phyloP scores from a whole-genome alignment of 2,329 filamentous ascomycete species.

The Mollisiaceae sp. region DNA sequence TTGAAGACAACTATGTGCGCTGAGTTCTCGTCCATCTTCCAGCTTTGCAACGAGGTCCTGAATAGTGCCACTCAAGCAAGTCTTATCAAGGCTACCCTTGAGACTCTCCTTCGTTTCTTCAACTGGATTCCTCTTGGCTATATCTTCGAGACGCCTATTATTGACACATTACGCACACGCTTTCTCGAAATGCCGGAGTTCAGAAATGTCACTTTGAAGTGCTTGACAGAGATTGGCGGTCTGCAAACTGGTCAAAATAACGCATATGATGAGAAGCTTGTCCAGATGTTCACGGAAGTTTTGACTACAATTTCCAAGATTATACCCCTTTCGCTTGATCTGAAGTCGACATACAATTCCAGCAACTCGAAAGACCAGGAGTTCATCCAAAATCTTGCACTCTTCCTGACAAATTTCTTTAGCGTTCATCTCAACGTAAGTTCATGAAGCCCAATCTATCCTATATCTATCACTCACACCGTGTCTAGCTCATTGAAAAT shows the following conservation, averaged over 20 bases:
- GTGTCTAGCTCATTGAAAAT: conserved; percentile 81
- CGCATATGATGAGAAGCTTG: conserved; percentile 91
- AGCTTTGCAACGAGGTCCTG: conserved; percentile 94
- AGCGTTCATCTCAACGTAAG: conserved; percentile 84
- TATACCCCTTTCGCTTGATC: conserved; percentile 86
- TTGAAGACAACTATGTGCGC: conserved; percentile 98
- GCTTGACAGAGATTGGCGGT: conserved; percentile 94
- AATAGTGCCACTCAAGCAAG: conserved; percentile 87
- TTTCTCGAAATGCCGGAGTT: conserved; percentile 95
- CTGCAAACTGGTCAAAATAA: conserved; percentile 78
- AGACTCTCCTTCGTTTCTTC: conserved; percentile 93
- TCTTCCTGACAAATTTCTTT: conserved; percentile 98
- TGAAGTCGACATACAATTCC: conserved; percentile 87
- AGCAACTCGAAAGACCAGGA: conserved; percentile 96
- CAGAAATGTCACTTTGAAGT: conserved; percentile 95
- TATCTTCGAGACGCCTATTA: conserved; percentile 97
- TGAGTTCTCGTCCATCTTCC: conserved; percentile 98
- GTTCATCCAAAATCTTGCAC: conserved; percentile 93
- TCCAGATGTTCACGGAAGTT: conserved; percentile 98
- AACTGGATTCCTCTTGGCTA: conserved; percentile 99
- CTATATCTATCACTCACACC: conserved; percentile 28
- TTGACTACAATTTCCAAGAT: conserved; percentile 91
- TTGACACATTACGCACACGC: conserved; percentile 89
- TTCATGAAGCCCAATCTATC: conserved; percentile 16
- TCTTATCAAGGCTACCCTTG: conserved; percentile 93